Percentiles rank a stretch among this genome's conserved stretches.
Evolutionary conservation across 306 rosid genomes (phyloP).

Genomic region (Fragaria nilgerrensis): DNA sequence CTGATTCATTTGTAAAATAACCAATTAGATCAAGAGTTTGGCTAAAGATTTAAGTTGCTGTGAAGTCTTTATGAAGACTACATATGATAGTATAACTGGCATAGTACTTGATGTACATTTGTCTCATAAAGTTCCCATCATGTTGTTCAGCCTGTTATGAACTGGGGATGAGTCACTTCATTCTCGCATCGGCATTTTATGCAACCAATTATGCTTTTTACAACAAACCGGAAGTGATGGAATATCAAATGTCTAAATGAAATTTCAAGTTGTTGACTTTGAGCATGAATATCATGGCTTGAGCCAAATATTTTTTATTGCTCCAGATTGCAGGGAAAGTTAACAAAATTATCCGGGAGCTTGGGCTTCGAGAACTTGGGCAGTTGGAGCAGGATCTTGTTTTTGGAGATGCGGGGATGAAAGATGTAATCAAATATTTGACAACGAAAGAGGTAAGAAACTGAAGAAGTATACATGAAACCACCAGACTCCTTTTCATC

Average conservation of each 20-base stretch:
- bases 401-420: constrained; percentile 92
- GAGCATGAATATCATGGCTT: constrained; percentile 14
- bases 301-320: constrained; percentile 23
- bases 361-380: constrained; percentile 78
- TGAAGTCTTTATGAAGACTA: neutral
- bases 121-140: neutral
- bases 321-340: constrained; percentile 86
- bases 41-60: neutral
- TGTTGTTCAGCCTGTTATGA: neutral
- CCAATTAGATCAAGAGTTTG: neutral
- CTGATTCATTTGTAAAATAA: neutral
- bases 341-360: constrained; percentile 65
- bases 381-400: constrained; percentile 91
- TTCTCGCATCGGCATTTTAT: neutral
- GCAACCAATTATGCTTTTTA: neutral
- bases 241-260: neutral
- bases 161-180: neutral
- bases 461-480: constrained; percentile 13
- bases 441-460: constrained; percentile 58
- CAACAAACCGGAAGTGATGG: neutral
- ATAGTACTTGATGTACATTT: neutral
- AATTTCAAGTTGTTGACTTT: constrained; percentile 15
- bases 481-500: neutral
- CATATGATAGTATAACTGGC: neutral
- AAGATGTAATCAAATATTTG: constrained; percentile 81